Evolutionary conservation across 2,329 filamentous ascomycete species (phyloP).

Genomic region (Venturiaceae sp.): DNA sequence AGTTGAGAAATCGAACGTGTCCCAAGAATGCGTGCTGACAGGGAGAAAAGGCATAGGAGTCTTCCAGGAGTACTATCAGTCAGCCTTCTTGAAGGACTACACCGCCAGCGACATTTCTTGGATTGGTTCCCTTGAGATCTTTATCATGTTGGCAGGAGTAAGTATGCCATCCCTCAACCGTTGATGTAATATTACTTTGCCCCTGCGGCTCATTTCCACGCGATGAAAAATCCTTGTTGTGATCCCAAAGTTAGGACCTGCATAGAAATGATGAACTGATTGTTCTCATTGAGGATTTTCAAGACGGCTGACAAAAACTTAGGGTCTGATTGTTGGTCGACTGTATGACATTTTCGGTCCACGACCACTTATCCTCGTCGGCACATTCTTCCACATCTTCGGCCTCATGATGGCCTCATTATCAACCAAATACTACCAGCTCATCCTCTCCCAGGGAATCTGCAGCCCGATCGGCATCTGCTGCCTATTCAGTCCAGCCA

Average conservation of each 20-base stretch:
- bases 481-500: constrained; percentile 38
- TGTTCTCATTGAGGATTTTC: background rate
- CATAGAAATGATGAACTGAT: too few species aligned
- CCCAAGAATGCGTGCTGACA: background rate
- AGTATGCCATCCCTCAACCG: too few species aligned
- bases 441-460: constrained; percentile 44
- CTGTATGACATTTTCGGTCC: constrained; percentile 63
- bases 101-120: constrained; percentile 65
- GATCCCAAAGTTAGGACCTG: background rate
- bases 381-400: constrained; percentile 51
- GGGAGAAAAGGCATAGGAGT: constrained; percentile 45
- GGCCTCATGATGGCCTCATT: constrained; percentile 61
- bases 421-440: constrained; percentile 44
- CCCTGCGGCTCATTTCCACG: too few species aligned
- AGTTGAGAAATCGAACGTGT: background rate
- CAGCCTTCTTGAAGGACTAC: constrained; percentile 60
- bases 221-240: background rate
- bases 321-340: constrained; percentile 43
- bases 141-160: constrained; percentile 35
- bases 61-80: constrained; percentile 68
- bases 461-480: constrained; percentile 42
- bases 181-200: too few species aligned
- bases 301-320: constrained; percentile 2
- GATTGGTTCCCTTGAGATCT: constrained; percentile 39
- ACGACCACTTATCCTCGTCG: constrained; percentile 57